Conservation (phyloP, 768 basidiomycete species). For the Boletus sensibilis region DNA sequence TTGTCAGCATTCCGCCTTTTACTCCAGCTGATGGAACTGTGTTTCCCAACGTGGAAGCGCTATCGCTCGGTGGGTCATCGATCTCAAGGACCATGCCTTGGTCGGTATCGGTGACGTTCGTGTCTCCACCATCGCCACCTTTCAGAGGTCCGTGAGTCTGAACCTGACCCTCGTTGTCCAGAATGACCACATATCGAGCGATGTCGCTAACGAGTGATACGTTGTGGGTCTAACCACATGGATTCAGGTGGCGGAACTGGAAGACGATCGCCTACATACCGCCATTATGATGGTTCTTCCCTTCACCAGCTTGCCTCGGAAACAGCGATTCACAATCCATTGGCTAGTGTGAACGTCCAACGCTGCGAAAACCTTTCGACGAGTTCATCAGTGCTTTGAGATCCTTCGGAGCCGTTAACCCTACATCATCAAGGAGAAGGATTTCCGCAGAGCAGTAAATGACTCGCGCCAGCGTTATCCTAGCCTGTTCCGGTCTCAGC, state of each 20-base stretch:
- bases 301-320: conserved; percentile 21
- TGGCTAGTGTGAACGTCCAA: conserved; percentile 55
- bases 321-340: conserved; percentile 47
- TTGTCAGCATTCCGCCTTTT: conserved; percentile 4
- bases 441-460: conserved; percentile 58
- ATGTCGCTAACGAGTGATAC: conserved; percentile 27
- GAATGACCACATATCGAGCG: conserved; percentile 45
- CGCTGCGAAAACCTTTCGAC: conserved; percentile 44
- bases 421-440: conserved; percentile 69
- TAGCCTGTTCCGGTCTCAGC: conserved; percentile 30
- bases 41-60: conserved; percentile 26
- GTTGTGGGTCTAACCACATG: conserved; percentile 29
- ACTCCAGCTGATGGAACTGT: conserved; percentile 12
- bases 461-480: conserved; percentile 56
- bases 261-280: background rate
- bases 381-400: background rate
- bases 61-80: background rate
- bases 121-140: conserved; percentile 8
- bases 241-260: background rate
- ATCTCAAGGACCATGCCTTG: background rate
- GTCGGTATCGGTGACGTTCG: background rate
- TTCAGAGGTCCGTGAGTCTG: conserved; percentile 44
- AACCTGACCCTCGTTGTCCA: conserved; percentile 52
- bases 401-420: background rate
- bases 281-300: conserved; percentile 10